These are phyloP conservation scores for Colletotrichum filicis DNA, from an alignment of 2,329 filamentous ascomycete genomes.

Conservation along the genomic window DNA sequence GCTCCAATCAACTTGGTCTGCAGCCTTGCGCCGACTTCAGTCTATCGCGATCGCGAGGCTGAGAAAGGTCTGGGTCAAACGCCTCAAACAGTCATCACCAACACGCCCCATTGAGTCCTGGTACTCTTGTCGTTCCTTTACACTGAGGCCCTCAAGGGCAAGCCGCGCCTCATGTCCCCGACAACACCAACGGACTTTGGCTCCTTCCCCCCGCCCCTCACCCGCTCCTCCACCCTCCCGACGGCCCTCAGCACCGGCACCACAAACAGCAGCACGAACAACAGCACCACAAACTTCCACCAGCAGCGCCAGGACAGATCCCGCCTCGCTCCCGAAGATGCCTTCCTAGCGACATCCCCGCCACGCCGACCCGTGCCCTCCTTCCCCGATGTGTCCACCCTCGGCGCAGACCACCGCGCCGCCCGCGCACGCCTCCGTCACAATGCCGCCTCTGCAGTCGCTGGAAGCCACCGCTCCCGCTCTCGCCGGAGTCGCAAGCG, in stretches of 20 bases:
- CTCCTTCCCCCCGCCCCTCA: slow-evolving; percentile 40
- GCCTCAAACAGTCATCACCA: not conserved
- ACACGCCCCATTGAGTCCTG: slow-evolving; percentile 3
- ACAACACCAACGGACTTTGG: slow-evolving; percentile 35
- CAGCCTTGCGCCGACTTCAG: slow-evolving; percentile 14
- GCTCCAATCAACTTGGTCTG: not conserved
- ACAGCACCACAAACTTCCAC: slow-evolving; percentile 40
- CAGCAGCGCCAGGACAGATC: slow-evolving; percentile 62
- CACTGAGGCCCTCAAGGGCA: not conserved
- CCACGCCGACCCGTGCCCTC: slow-evolving; percentile 60
- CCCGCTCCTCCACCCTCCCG: slow-evolving; percentile 54
- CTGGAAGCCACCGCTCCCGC: slow-evolving; percentile 66
- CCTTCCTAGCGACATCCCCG: slow-evolving; percentile 73
- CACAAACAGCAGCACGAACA: slow-evolving; percentile 6
- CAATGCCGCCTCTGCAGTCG: slow-evolving; percentile 3
- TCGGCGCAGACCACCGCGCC: slow-evolving; percentile 37
- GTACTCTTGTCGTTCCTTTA: not conserved
- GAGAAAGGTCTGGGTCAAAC: slow-evolving; percentile 14
- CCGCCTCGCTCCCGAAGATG: slow-evolving; percentile 86
- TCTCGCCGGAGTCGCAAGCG: slow-evolving; percentile 76
- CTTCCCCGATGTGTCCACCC: slow-evolving; percentile 34
- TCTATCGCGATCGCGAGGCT: slow-evolving; percentile 29
- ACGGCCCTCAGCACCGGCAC: slow-evolving; percentile 38
- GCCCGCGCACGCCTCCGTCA: slow-evolving; percentile 37
- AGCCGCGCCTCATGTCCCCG: slow-evolving; percentile 20